phyloP scores from a whole-genome alignment of 305 asterid genomes.

The Fraxinus velutina region DNA sequence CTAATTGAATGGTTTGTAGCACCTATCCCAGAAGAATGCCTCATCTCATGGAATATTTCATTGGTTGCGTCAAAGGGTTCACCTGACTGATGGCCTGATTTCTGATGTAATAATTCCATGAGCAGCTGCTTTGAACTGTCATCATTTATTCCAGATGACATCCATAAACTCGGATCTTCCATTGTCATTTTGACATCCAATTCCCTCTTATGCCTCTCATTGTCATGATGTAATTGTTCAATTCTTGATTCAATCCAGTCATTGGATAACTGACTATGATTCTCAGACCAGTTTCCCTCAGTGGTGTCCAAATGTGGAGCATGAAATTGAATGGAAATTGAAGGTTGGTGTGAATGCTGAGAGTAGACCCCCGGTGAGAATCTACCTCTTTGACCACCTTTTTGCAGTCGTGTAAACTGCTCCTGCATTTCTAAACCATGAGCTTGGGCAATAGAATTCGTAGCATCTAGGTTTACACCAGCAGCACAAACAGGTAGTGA shows the following conservation, averaged over 20 bases:
- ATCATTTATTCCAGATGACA: constrained; percentile 82
- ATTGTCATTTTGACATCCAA: constrained; percentile 46
- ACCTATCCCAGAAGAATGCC: constrained; percentile 49
- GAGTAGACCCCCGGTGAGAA: constrained; percentile 50
- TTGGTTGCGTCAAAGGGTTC: constrained; percentile 49
- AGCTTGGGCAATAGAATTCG: constrained; percentile 54
- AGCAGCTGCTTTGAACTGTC: constrained; percentile 91
- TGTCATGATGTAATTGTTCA: constrained; percentile 62
- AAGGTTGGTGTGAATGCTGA: constrained; percentile 54
- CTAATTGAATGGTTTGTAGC: constrained; percentile 40
- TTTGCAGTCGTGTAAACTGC: constrained; percentile 55
- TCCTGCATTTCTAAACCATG: constrained; percentile 75
- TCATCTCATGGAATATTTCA: constrained; percentile 52
- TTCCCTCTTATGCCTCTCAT: constrained; percentile 70
- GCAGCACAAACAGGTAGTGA: constrained; percentile 55
- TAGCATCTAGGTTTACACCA: constrained; percentile 50
- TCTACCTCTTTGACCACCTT: constrained; percentile 59
- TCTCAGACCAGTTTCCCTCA: constrained; percentile 65
- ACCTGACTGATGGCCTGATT: constrained; percentile 48
- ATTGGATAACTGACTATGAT: constrained; percentile 52
- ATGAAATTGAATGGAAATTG: constrained; percentile 43
- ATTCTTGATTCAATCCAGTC: constrained; percentile 73
- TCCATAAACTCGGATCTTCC: constrained; percentile 84
- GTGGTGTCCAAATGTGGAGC: constrained; percentile 47
- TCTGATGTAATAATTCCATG: constrained; percentile 84